These are phyloP conservation scores for Fusarium sp. DNA, from an alignment of 2,329 filamentous ascomycete genomes.

Conservation along the genomic window DNA sequence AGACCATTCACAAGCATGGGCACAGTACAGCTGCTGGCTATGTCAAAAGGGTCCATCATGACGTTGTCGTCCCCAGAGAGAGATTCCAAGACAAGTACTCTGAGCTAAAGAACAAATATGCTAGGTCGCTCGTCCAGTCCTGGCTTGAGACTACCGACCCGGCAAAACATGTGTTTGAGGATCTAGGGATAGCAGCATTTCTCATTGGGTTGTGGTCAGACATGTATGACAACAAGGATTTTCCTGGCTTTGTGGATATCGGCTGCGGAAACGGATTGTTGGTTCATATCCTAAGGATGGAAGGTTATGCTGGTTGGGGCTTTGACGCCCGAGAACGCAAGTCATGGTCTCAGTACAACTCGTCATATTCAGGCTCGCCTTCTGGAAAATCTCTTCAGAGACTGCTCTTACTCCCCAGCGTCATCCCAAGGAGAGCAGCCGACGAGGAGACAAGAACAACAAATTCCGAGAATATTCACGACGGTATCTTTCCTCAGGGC, in stretches of 20 bases:
- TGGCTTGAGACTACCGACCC: conserved; percentile 94
- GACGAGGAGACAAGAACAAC: conserved; percentile 31
- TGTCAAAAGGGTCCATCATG: conserved; percentile 86
- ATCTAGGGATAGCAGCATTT: conserved; percentile 91
- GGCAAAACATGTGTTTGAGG: conserved; percentile 94
- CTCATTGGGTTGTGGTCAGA: conserved; percentile 91
- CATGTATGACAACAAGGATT: conserved; percentile 77
- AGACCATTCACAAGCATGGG: conserved; percentile 81
- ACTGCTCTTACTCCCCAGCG: conserved; percentile 65
- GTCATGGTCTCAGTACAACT: conserved; percentile 83
- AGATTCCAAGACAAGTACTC: conserved; percentile 87
- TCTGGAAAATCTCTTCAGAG: conserved; percentile 59
- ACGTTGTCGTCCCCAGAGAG: conserved; percentile 83
- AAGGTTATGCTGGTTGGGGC: conserved; percentile 89
- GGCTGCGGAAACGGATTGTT: conserved; percentile 96
- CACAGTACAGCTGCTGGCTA: conserved; percentile 77
- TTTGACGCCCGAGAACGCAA: conserved; percentile 91
- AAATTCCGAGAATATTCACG: conserved; percentile 56
- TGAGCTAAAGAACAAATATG: conserved; percentile 84
- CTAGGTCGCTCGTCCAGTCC: conserved; percentile 75
- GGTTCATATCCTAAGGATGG: conserved; percentile 83
- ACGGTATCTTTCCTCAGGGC: conserved; percentile 77
- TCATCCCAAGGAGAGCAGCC: conserved; percentile 52
- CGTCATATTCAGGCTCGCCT: conserved; percentile 44
- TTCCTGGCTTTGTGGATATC: conserved; percentile 95